Conservation (phyloP, 768 basidiomycete species). For the Amanita brunnescens region DNA sequence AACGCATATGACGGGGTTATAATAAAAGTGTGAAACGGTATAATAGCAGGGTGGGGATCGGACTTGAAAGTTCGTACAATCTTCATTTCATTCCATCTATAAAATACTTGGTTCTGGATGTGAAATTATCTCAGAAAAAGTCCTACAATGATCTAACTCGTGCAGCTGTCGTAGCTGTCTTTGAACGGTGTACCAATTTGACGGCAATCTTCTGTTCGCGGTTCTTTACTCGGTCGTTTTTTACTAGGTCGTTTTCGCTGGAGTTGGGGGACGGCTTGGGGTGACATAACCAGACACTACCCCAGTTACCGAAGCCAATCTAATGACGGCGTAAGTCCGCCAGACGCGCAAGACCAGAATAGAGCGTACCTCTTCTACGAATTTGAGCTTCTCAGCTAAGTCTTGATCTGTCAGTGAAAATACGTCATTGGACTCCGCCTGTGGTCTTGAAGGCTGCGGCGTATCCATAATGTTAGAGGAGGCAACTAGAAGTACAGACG, state of each 20-base stretch:
- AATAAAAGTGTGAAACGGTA: constrained; percentile 90
- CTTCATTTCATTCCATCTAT: constrained; percentile 97
- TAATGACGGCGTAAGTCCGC: constrained; percentile 20
- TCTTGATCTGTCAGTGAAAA: constrained; percentile 70
- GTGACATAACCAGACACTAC: constrained; percentile 76
- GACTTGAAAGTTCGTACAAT: constrained; percentile 78
- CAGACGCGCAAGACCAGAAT: background rate
- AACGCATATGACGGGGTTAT: constrained; percentile 86
- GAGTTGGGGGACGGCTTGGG: constrained; percentile 41
- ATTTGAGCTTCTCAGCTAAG: constrained; percentile 61
- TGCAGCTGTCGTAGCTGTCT: constrained; percentile 78
- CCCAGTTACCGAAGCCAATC: constrained; percentile 93
- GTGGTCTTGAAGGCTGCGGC: constrained; percentile 20
- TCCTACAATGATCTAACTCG: constrained; percentile 83
- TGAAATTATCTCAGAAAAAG: constrained; percentile 9
- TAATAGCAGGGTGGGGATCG: constrained; percentile 86
- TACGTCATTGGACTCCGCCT: constrained; percentile 44
- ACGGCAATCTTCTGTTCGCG: constrained; percentile 66
- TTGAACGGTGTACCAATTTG: constrained; percentile 89
- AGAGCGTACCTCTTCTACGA: constrained; percentile 60
- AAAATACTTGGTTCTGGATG: background rate
- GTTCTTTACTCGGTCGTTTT: constrained; percentile 27
- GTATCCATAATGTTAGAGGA: constrained; percentile 34
- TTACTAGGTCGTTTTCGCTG: constrained; percentile 23
- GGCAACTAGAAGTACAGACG: constrained; percentile 55